Conservation (phyloP, 1,284 basidiomycete genomes). For the Malassezia yamatoensis region DNA sequence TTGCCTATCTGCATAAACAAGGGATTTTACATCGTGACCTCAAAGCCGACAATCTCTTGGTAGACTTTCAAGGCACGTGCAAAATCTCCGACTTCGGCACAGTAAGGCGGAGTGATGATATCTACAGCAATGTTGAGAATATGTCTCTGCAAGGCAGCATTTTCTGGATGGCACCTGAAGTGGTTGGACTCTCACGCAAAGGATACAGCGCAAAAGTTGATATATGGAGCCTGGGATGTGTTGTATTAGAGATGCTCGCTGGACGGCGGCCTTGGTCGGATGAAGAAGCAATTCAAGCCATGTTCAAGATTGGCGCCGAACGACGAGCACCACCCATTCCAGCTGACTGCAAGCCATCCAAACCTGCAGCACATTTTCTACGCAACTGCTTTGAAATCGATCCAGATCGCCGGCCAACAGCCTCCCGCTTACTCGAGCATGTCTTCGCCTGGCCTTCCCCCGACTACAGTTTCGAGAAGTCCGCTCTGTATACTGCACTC, state of each 20-base stretch:
- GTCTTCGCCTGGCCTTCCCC: constrained; percentile 57
- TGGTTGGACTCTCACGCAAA: constrained; percentile 65
- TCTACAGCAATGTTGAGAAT: constrained; percentile 68
- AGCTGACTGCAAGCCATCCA: constrained; percentile 63
- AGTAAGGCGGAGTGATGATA: constrained; percentile 54
- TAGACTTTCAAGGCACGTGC: constrained; percentile 82
- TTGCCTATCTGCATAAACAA: constrained; percentile 83
- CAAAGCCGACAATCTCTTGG: constrained; percentile 96
- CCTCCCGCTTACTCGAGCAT: constrained; percentile 70
- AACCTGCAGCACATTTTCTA: constrained; percentile 74
- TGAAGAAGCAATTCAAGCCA: constrained; percentile 77
- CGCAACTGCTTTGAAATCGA: constrained; percentile 81
- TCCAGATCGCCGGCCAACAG: constrained; percentile 73
- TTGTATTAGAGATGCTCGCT: constrained; percentile 95
- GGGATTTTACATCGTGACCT: constrained; percentile 91
- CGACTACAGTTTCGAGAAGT: constrained; percentile 33
- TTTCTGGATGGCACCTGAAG: constrained; percentile 99
- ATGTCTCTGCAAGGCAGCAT: constrained; percentile 81
- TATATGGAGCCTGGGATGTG: constrained; percentile 96
- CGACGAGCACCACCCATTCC: constrained; percentile 81
- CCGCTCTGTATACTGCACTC: constrained; percentile 24
- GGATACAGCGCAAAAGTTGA: constrained; percentile 93
- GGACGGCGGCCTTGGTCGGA: constrained; percentile 86
- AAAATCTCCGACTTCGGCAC: constrained; percentile 91
- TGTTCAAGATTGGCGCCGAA: constrained; percentile 81